Evolutionary conservation across 2,329 filamentous ascomycete genomes (phyloP), one percentile per base, ranked within the genome.

Genomic region (Rutstroemia sp.): DNA sequence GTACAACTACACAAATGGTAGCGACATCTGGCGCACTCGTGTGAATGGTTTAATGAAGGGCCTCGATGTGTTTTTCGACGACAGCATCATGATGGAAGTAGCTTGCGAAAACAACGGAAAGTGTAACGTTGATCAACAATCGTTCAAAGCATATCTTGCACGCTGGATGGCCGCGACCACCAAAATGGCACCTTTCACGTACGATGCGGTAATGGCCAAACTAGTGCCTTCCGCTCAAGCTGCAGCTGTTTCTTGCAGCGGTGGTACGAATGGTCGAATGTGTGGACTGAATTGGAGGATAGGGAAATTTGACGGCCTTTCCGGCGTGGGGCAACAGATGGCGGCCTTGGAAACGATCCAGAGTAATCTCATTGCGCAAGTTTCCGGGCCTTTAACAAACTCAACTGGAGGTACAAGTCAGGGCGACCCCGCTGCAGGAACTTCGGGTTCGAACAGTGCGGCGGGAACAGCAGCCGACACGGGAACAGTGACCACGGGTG

Each of bases 271-370:
- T 59, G 75, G 77, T 4, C 76, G 77, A 36, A 79, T 82, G 74
- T 87, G 83, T 61, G 82, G 83, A 8, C 67, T 83, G 27, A 77
- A 77, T 55, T 87, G 83, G 82, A 77, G 76, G 42, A 76, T 78
- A 56, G 62, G 60, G 12, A 73, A 69, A 27, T 70, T 45, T 1
- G 79, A 81, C 63, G 72, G 75, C 4, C 69, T 68, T 1, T 66
- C 68, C 10, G 79, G 80, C 7, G 78, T 81, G 1, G 79, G 79
- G 2, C 76, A 82, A 66, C 84, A 88, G 69, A 88, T 89, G 85
- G 77, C 82, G 0, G 84, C 82, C 4, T 80, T 83, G 78, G 76
- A 74, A 49, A 79, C 78, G 0, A 70, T 84, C 6, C 78, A 64
- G 47, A 78, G 78, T 39, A 84, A 81, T 63, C 74, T 85, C 68